Evolutionary conservation across 2,329 filamentous ascomycete genomes (phyloP).

Genomic region (Clonostachys rhizophaga): DNA sequence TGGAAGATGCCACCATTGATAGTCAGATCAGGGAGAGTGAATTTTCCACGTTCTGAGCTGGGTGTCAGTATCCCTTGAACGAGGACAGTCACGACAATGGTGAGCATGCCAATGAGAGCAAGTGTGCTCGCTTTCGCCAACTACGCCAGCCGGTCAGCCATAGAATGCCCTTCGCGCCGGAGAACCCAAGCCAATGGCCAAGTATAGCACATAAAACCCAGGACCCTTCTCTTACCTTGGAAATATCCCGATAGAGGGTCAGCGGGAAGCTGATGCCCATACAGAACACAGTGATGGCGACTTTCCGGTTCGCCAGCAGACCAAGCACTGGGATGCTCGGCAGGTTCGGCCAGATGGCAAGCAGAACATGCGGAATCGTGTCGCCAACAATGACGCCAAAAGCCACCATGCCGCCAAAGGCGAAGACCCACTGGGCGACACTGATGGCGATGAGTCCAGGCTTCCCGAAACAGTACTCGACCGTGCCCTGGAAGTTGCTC

Average conservation of each 20-base stretch:
- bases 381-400: conserved; percentile 98
- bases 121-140: conserved; percentile 93
- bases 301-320: conserved; percentile 74
- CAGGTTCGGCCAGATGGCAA: conserved; percentile 75
- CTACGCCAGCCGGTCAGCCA: conserved; percentile 34
- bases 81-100: conserved; percentile 85
- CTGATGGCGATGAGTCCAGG: conserved; percentile 83
- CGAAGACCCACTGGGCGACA: conserved; percentile 95
- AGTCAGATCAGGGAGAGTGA: conserved; percentile 66
- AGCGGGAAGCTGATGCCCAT: conserved; percentile 85
- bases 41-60: conserved; percentile 63
- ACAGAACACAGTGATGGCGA: conserved; percentile 84
- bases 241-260: conserved; percentile 92
- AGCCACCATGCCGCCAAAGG: conserved; percentile 97
- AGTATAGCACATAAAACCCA: not conserved
- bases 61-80: conserved; percentile 78
- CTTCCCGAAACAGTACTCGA: conserved; percentile 91
- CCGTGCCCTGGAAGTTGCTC: conserved; percentile 91
- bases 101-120: conserved; percentile 85
- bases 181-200: not conserved
- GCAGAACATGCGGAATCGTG: conserved; percentile 86
- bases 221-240: conserved; percentile 61
- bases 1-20: conserved; percentile 89
- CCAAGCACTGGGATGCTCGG: conserved; percentile 71
- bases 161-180: too few relatives aligned